phyloP scores from a whole-genome alignment of 1,284 basidiomycete genomes.

The Paramarasmius palmivorus region DNA sequence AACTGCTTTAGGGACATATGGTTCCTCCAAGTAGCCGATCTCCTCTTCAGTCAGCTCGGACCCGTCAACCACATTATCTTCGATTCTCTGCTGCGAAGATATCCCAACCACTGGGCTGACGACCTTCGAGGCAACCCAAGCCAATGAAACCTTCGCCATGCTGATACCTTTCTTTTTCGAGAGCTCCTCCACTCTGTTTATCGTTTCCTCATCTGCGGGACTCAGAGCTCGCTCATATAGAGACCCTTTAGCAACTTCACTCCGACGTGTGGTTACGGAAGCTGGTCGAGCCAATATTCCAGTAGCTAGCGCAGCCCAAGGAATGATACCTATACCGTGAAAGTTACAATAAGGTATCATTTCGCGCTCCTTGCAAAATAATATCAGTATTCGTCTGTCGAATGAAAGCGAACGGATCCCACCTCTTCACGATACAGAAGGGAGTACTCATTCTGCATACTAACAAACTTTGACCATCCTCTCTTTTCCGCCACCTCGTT shows the following conservation, averaged over 20 bases:
- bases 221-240: background rate
- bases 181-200: slow-evolving; percentile 5
- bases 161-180: slow-evolving; percentile 4
- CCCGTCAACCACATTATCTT: background rate
- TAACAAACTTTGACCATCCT: slow-evolving; percentile 27
- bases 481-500: slow-evolving; percentile 18
- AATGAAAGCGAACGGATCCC: background rate
- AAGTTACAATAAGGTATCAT: slow-evolving; percentile 22
- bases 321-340: slow-evolving; percentile 39
- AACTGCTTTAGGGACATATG: background rate
- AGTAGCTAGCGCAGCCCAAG: slow-evolving; percentile 37
- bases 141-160: slow-evolving; percentile 10
- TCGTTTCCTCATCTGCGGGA: background rate
- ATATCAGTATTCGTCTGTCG: background rate
- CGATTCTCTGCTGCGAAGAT: background rate
- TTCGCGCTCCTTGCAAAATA: slow-evolving; percentile 20
- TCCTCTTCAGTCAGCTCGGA: background rate
- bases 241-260: background rate
- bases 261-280: background rate
- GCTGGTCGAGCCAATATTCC: background rate
- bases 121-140: background rate
- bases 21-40: background rate
- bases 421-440: slow-evolving; percentile 36
- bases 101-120: background rate
- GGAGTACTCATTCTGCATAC: slow-evolving; percentile 29